These are phyloP conservation scores for Sarocladium strictum DNA, from an alignment of 2,329 filamentous ascomycete genomes.

Conservation along the genomic window DNA sequence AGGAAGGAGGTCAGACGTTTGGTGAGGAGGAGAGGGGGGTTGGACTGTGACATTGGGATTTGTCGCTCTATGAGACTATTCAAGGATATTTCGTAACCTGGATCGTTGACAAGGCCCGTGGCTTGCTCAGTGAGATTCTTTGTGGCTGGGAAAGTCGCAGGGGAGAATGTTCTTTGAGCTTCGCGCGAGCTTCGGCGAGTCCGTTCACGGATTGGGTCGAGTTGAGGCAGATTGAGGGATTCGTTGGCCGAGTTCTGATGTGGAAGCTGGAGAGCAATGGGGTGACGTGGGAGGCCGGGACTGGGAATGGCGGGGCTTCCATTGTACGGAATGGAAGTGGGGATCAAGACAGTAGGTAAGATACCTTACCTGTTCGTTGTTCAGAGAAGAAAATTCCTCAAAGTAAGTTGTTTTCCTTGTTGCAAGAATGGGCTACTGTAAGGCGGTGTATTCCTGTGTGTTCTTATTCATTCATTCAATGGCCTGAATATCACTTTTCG, in stretches of 20 bases:
- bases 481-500: too few relatives aligned
- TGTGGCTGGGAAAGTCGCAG: background rate
- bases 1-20: conserved; percentile 60
- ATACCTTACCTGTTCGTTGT: too few relatives aligned
- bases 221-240: background rate
- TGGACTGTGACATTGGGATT: conserved; percentile 30
- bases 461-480: too few relatives aligned
- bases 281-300: conserved; percentile 8
- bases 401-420: too few relatives aligned
- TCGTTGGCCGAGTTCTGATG: background rate
- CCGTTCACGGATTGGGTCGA: background rate
- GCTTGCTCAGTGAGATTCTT: too few relatives aligned
- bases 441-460: too few relatives aligned
- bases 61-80: background rate
- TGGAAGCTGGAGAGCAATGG: background rate
- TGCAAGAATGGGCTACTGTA: too few relatives aligned
- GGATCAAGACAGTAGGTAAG: too few relatives aligned
- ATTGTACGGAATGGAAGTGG: background rate
- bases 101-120: too few relatives aligned
- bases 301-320: background rate
- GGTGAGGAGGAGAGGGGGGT: conserved; percentile 56
- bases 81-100: too few relatives aligned
- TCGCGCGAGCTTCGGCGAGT: background rate
- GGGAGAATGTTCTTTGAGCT: background rate
- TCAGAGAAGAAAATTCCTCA: too few relatives aligned